A percentile compares a stretch with the other conserved stretches of the same genome.
Conservation (phyloP, 116 monocot species). For the Phalaenopsis hybrid region DNA sequence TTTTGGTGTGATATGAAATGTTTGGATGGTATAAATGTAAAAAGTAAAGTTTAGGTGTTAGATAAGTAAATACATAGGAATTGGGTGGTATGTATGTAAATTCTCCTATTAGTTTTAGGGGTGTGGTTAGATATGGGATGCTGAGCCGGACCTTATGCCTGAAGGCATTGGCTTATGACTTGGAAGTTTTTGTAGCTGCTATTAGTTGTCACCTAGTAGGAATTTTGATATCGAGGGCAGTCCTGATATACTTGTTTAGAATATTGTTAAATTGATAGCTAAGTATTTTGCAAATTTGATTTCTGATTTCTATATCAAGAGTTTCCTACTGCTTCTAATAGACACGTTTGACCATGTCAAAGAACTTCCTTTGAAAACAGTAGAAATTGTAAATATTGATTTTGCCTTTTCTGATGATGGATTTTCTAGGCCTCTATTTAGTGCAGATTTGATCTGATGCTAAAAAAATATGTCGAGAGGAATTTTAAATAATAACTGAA, state of each 20-base stretch:
- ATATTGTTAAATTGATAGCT: neutral
- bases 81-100: too few relatives aligned
- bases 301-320: neutral
- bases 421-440: neutral
- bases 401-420: neutral
- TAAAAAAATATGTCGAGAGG: neutral
- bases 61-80: too few relatives aligned
- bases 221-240: neutral
- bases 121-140: neutral
- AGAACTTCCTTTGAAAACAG: neutral
- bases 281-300: neutral
- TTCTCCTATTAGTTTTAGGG: neutral
- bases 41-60: too few relatives aligned
- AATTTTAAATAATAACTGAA: neutral
- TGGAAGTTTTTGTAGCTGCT: neutral
- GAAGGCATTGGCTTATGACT: conserved; percentile 2
- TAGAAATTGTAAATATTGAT: neutral
- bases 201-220: neutral
- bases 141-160: neutral
- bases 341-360: neutral
- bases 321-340: neutral
- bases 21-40: too few relatives aligned
- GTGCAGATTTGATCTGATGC: neutral
- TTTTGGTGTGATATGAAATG: too few relatives aligned
- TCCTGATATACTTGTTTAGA: neutral